These are phyloP conservation scores for Colletotrichum neosansevieriae DNA, from an alignment of 2,329 filamentous ascomycete genomes.

Conservation along the genomic window DNA sequence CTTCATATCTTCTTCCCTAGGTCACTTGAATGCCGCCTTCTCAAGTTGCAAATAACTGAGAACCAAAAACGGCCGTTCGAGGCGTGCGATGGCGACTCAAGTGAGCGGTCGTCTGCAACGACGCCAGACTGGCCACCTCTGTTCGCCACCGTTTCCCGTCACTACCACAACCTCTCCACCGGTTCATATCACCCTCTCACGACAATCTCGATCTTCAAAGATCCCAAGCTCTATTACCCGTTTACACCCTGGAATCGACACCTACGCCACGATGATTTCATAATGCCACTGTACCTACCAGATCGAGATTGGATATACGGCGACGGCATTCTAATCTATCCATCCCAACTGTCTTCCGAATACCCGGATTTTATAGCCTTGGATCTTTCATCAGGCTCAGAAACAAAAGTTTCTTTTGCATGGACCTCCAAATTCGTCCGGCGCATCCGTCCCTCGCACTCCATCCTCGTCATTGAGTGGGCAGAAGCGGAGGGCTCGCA, in stretches of 20 bases:
- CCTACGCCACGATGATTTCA: conserved; percentile 55
- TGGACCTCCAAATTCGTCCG: conserved; percentile 62
- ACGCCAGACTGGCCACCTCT: conserved; percentile 53
- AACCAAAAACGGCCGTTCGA: not conserved
- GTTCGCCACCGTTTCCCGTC: conserved; percentile 63
- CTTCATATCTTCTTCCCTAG: conserved; percentile 65
- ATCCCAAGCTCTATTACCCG: conserved; percentile 47
- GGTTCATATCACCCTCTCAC: conserved; percentile 30
- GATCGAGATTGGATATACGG: conserved; percentile 68
- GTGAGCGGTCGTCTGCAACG: conserved; percentile 32
- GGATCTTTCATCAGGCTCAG: conserved; percentile 60
- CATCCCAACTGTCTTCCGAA: conserved; percentile 43
- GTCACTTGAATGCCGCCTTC: conserved; percentile 64
- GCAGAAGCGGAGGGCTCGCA: conserved; percentile 65
- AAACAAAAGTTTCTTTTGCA: conserved; percentile 64
- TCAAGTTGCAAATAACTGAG: conserved; percentile 36
- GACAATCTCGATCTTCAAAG: conserved; percentile 41
- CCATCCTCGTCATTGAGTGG: conserved; percentile 74
- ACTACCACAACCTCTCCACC: conserved; percentile 64
- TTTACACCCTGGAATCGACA: conserved; percentile 60
- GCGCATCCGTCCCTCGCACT: conserved; percentile 64
- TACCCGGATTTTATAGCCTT: conserved; percentile 55
- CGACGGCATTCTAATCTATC: conserved; percentile 68
- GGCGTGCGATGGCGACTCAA: not conserved
- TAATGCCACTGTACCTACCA: conserved; percentile 57